These are phyloP conservation scores for Citrus glauca DNA, from an alignment of 345 rosid species.

Conservation along the genomic window DNA sequence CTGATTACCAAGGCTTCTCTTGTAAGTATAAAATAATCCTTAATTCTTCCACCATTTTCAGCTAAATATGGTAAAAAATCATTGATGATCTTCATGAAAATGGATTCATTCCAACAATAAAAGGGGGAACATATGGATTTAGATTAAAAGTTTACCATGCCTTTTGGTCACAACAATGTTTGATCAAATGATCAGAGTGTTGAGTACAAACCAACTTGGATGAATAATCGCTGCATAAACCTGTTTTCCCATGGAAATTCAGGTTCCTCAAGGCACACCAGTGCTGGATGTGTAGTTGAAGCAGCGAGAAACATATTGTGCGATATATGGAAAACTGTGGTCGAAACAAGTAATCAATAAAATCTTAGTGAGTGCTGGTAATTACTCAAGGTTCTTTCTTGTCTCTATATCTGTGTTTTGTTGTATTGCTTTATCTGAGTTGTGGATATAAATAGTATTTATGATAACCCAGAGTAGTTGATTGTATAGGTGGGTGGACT, in stretches of 20 bases:
- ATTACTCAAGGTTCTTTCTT: no score
- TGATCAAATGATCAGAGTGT: not conserved
- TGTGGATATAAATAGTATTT: no score
- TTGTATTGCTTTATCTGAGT: no score
- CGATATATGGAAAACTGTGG: no score
- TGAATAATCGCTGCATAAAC: not conserved
- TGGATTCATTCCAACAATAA: no score
- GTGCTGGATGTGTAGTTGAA: constrained; percentile 88
- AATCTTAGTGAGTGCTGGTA: no score
- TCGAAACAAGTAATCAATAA: no score
- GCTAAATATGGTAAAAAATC: no score
- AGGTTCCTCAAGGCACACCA: constrained; percentile 93
- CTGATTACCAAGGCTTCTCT: constrained; percentile 34
- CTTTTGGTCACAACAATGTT: not conserved
- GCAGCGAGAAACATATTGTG: constrained; percentile 62
- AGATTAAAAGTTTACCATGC: not conserved
- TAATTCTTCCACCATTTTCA: not conserved
- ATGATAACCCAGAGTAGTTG: not conserved
- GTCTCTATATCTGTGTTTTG: no score
- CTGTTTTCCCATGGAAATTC: not conserved
- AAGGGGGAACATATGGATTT: no score
- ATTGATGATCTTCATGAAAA: no score
- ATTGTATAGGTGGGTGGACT: not conserved
- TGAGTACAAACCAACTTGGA: not conserved
- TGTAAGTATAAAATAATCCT: constrained; percentile 35